These are phyloP conservation scores for Exophiala xenobiotica DNA, from an alignment of 2,329 filamentous ascomycete genomes.

Conservation along the genomic window DNA sequence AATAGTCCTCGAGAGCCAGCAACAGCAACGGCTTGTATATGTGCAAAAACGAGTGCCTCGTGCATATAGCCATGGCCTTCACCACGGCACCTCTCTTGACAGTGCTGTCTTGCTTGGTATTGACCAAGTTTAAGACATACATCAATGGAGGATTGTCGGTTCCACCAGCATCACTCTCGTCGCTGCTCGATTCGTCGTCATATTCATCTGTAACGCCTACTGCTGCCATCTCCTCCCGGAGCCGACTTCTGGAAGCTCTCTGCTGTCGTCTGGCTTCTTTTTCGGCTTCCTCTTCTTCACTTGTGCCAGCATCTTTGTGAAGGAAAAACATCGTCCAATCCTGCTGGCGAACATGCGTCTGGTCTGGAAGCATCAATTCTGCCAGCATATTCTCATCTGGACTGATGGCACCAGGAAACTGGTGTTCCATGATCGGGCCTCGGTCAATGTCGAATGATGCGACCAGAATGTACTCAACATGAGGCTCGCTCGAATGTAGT, in stretches of 20 bases:
- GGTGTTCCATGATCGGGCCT: constrained; percentile 96
- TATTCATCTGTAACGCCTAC: constrained; percentile 36
- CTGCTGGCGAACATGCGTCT: constrained; percentile 89
- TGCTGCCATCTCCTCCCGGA: constrained; percentile 30
- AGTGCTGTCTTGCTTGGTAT: constrained; percentile 85
- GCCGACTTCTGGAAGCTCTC: constrained; percentile 38
- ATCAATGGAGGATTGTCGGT: constrained; percentile 87
- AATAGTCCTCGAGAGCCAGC: constrained; percentile 92
- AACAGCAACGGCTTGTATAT: constrained; percentile 98
- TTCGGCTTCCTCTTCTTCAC: constrained; percentile 69
- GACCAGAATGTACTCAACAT: constrained; percentile 98
- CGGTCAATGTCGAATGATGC: constrained; percentile 96
- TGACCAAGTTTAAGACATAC: constrained; percentile 95
- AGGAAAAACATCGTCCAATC: constrained; percentile 99
- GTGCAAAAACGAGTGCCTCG: constrained; percentile 92
- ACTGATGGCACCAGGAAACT: constrained; percentile 91
- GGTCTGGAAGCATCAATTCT: constrained; percentile 96
- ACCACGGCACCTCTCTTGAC: constrained; percentile 77
- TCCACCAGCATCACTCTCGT: constrained; percentile 64
- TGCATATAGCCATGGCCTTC: constrained; percentile 99
- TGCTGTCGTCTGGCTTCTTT: constrained; percentile 44
- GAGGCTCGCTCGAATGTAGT: constrained; percentile 72
- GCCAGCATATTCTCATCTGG: constrained; percentile 98
- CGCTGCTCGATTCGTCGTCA: constrained; percentile 43
- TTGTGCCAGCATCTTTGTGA: constrained; percentile 86